Percentiles rank a stretch among this genome's conserved stretches.
Evolutionary conservation across 2,329 filamentous ascomycete species (phyloP).

Genomic region (Emergomyces africanus): DNA sequence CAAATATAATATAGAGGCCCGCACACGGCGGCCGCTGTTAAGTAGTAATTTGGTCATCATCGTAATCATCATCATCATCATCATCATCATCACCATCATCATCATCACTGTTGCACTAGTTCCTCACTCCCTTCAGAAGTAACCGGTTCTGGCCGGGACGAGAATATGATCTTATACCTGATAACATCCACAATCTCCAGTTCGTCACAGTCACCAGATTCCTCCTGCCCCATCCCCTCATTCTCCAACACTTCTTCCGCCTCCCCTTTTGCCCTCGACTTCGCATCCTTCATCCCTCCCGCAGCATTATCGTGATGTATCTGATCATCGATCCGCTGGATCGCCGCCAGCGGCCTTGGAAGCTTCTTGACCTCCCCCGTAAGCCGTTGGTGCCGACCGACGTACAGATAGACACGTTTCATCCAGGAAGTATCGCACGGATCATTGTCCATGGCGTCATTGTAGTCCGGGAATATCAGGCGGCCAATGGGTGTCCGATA

Average conservation of each 20-base stretch:
- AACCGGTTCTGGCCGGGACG: constrained; percentile 73
- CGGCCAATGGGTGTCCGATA: constrained; percentile 51
- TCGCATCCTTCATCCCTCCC: constrained; percentile 3
- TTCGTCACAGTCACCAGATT: constrained; percentile 23
- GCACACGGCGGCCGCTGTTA: neutral
- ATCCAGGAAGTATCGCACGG: constrained; percentile 57
- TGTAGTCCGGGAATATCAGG: constrained; percentile 66
- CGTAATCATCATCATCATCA: neutral
- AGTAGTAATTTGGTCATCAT: neutral
- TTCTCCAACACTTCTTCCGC: constrained; percentile 15
- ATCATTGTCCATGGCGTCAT: constrained; percentile 31
- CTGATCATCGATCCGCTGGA: constrained; percentile 45
- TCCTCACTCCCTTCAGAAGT: constrained; percentile 1
- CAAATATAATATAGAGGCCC: neutral
- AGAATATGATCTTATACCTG: constrained; percentile 77
- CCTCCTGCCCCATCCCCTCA: constrained; percentile 10
- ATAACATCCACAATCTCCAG: constrained; percentile 81
- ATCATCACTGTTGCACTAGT: neutral
- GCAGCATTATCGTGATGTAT: constrained; percentile 1
- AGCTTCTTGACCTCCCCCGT: constrained; percentile 85
- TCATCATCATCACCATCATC: neutral
- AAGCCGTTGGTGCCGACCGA: constrained; percentile 79
- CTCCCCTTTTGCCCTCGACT: constrained; percentile 11
- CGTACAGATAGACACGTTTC: constrained; percentile 77
- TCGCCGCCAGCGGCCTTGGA: constrained; percentile 62